Percentiles rank a stretch among this genome's conserved stretches.
These are phyloP conservation scores for Chiua sp. DNA, from an alignment of 1,284 basidiomycete genomes.

Conservation along the genomic window DNA sequence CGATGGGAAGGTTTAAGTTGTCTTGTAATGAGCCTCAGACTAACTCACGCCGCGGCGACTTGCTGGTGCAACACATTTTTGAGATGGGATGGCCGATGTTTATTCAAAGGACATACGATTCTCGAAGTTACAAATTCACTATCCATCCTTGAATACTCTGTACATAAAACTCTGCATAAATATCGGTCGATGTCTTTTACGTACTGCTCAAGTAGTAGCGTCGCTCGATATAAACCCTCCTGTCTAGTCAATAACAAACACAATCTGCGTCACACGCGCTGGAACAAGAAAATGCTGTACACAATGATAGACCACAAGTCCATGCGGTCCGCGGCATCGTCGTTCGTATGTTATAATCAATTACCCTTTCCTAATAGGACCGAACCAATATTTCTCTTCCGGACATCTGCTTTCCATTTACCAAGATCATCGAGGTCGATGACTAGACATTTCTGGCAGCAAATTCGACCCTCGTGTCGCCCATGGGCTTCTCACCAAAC, in stretches of 20 bases:
- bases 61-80: too few relatives aligned
- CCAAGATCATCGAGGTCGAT: background rate
- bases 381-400: background rate
- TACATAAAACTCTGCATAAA: constrained; percentile 3
- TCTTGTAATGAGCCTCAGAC: too few relatives aligned
- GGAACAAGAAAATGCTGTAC: constrained; percentile 19
- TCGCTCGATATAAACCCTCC: background rate
- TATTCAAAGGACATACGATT: constrained; percentile 19
- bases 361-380: constrained; percentile 7
- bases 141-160: too few relatives aligned
- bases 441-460: constrained; percentile 23
- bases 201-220: constrained; percentile 17
- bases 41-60: too few relatives aligned
- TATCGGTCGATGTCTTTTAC: constrained; percentile 46
- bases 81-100: constrained; percentile 76
- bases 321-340: background rate
- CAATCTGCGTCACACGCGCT: background rate
- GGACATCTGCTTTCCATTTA: background rate
- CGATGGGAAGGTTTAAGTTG: too few relatives aligned
- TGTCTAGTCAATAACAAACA: background rate
- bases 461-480: background rate
- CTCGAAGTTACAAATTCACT: too few relatives aligned
- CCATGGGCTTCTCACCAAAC: constrained; percentile 17
- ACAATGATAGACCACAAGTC: constrained; percentile 3
- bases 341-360: background rate